Evolutionary conservation across 2,329 filamentous ascomycete species (phyloP), one percentile per base, ranked within the genome.

Genomic region (Pseudogymnoascus sp.): DNA sequence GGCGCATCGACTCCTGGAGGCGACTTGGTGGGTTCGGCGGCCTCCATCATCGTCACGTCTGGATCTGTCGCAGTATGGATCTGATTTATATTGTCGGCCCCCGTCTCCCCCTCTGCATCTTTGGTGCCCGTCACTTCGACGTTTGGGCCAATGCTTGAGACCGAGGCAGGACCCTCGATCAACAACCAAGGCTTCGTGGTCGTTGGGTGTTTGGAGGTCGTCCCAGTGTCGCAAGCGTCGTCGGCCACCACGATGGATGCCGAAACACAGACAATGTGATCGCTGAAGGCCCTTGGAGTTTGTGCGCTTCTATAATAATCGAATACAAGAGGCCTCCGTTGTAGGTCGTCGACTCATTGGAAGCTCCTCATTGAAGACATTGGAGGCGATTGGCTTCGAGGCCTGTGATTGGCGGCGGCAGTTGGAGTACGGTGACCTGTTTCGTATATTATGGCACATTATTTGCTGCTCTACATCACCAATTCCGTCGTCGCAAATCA

Each of bases 21-120:
- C 11, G 49, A 55, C 49, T 55, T 55, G 49, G 25, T 55, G 28
- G 49, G 49, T 55, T 55, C 49, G 49, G 28, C 49, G 9, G 28
- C 28, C 49, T 55, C 49, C 49, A 55, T 55, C 49, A 28, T 55
- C 49, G 49, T 28, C 28, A 55, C 49, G 35, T 55, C 28, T 55
- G 49, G 49, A 49, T 69, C 64, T 64, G 68, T 69, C 63, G 63
- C 66, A 41, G 58, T 60, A 66, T 73, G 70, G 71, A 73, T 73
- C 68, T 65, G 67, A 67, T 71, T 68, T 71, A 72, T 59, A 67
- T 68, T 69, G 65, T 65, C 63, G 62, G 64, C 67, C 67, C 67
- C 67, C 66, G 67, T 68, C 62, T 69, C 69, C 64, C 68, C 67
- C 64, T 65, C 68, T 69, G 69, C 70, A 71, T 73, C 69, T 64